A percentile compares a stretch with the other conserved stretches of the same genome.
Conservation (phyloP, 495 filamentous ascomycete genomes). For the Chaetomidium leptoderma region DNA sequence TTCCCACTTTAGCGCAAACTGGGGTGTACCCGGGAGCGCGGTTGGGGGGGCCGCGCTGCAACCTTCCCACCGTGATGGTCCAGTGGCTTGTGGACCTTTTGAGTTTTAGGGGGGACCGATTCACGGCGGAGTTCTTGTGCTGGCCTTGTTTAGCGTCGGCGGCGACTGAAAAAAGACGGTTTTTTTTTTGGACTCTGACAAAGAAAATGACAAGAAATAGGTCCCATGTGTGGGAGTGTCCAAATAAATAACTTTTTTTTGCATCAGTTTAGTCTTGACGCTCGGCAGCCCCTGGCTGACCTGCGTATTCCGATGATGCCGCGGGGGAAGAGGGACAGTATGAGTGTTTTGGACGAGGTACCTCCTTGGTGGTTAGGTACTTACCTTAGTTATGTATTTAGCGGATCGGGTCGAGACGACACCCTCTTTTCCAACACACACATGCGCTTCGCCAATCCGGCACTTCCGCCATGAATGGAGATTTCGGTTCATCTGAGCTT, state of each 20-base stretch:
- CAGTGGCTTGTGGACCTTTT: not conserved
- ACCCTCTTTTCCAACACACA: not conserved
- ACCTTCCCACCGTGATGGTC: not conserved
- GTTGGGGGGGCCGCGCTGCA: constrained; percentile 1
- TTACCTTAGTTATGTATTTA: not conserved
- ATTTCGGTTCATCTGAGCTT: no score
- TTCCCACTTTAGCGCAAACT: not conserved
- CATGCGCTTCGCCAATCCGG: not conserved
- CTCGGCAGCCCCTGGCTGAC: not conserved
- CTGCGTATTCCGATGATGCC: no score
- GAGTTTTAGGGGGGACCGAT: no score
- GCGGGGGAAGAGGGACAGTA: no score
- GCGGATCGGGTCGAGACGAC: not conserved
- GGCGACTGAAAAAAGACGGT: not conserved
- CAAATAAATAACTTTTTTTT: not conserved
- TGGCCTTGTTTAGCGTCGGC: not conserved
- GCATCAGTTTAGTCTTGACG: not conserved
- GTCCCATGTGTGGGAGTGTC: not conserved
- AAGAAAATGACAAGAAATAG: not conserved
- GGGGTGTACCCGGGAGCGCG: constrained; percentile 1
- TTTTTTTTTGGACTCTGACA: not conserved
- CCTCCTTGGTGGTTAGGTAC: no score
- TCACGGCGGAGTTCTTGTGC: not conserved
- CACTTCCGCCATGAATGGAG: no score
- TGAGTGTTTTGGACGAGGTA: no score